Conservation (phyloP, 257 asterid species). For the Solanum sejunctum region DNA sequence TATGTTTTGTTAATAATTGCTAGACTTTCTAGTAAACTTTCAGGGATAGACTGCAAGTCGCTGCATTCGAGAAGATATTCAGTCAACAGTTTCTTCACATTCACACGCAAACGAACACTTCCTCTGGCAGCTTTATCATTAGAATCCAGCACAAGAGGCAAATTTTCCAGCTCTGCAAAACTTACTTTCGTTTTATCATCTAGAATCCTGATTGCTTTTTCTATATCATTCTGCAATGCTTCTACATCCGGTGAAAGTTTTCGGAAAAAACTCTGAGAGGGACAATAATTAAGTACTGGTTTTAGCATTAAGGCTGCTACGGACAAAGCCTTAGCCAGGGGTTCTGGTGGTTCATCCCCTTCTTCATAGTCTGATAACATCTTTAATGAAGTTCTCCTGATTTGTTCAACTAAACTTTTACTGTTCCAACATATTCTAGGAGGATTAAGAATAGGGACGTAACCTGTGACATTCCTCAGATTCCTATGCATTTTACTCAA, state of each 20-base stretch:
- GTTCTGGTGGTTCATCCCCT: slow-evolving; percentile 32
- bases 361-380: slow-evolving; percentile 34
- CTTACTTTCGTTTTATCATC: slow-evolving; percentile 18
- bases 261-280: slow-evolving; percentile 27
- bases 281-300: slow-evolving; percentile 23
- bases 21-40: slow-evolving; percentile 28
- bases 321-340: slow-evolving; percentile 52
- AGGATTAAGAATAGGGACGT: slow-evolving; percentile 19
- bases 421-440: slow-evolving; percentile 7
- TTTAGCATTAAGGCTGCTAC: slow-evolving; percentile 56
- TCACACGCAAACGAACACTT: slow-evolving; percentile 33
- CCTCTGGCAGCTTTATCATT: slow-evolving; percentile 10
- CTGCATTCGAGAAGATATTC: slow-evolving; percentile 74
- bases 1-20: slow-evolving; percentile 32
- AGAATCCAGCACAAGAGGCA: slow-evolving; percentile 34
- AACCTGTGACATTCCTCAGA: slow-evolving; percentile 33
- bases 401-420: slow-evolving; percentile 1
- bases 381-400: slow-evolving; percentile 31
- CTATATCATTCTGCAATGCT: slow-evolving; percentile 61
- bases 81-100: slow-evolving; percentile 38
- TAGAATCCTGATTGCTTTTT: slow-evolving; percentile 42
- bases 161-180: slow-evolving; percentile 27
- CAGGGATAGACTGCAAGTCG: slow-evolving; percentile 58
- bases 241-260: slow-evolving; percentile 47
- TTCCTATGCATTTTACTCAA: slow-evolving; percentile 57